These are phyloP conservation scores for Fonsecaea multimorphosa DNA, from an alignment of 2,329 filamentous ascomycete genomes.

Conservation along the genomic window DNA sequence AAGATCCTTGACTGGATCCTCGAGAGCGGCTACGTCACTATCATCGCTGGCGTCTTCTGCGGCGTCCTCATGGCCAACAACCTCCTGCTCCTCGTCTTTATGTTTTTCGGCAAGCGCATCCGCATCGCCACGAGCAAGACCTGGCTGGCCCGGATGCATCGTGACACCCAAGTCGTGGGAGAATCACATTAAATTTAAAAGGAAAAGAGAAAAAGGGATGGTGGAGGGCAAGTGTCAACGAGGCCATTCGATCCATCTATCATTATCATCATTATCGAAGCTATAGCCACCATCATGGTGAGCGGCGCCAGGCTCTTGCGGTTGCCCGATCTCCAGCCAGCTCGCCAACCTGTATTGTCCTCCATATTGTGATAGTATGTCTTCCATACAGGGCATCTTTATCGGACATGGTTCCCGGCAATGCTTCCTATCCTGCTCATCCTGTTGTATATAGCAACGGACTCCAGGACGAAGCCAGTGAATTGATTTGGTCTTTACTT, in stretches of 20 bases:
- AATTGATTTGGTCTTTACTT: not conserved
- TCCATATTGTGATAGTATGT: not conserved
- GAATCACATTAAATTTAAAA: constrained; percentile 41
- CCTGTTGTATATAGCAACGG: not conserved
- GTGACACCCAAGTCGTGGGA: constrained; percentile 44
- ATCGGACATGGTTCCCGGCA: not conserved
- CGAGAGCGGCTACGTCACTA: constrained; percentile 56
- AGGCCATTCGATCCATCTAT: not conserved
- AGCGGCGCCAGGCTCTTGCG: not conserved
- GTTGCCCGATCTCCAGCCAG: not conserved
- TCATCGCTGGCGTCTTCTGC: constrained; percentile 60
- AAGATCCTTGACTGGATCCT: constrained; percentile 60
- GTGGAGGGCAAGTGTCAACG: not conserved
- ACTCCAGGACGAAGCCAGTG: not conserved
- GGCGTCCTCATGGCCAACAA: constrained; percentile 59
- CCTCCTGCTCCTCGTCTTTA: constrained; percentile 56
- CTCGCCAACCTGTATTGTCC: not conserved
- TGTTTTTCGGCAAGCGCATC: constrained; percentile 59
- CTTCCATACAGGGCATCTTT: constrained; percentile 3
- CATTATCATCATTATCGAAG: not conserved
- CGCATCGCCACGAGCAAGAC: constrained; percentile 53
- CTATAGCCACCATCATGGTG: not conserved
- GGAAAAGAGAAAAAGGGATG: not conserved
- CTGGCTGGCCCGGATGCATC: constrained; percentile 58
- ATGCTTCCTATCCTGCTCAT: not conserved